phyloP scores from a whole-genome alignment of 495 filamentous ascomycete species.

The Podospora appendiculata region DNA sequence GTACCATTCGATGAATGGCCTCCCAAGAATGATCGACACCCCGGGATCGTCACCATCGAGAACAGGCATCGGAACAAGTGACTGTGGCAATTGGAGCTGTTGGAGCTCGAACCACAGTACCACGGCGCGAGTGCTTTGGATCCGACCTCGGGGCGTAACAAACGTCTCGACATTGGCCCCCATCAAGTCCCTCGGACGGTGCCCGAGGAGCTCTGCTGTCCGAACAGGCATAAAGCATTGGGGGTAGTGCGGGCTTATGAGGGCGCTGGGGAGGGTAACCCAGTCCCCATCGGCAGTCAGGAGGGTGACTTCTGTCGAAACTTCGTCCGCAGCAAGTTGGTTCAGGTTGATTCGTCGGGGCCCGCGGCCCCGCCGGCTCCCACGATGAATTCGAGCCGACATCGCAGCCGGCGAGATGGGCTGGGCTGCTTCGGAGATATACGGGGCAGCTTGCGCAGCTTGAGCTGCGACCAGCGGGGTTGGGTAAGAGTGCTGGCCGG shows the following conservation, averaged over 20 bases:
- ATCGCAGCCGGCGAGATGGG: background rate
- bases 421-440: background rate
- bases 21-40: background rate
- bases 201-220: background rate
- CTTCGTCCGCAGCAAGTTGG: background rate
- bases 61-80: background rate
- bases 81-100: background rate
- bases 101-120: background rate
- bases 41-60: background rate
- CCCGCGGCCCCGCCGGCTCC: background rate
- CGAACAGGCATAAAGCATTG: background rate
- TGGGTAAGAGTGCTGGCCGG: background rate
- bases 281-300: background rate
- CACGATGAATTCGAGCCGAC: background rate
- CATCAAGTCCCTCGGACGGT: background rate
- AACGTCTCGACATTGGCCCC: background rate
- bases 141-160: background rate
- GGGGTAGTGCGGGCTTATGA: background rate
- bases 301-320: background rate
- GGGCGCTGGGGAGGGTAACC: background rate
- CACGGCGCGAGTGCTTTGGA: background rate
- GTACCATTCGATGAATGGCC: background rate
- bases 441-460: background rate
- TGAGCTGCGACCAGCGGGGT: background rate
- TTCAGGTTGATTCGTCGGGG: background rate